Evolutionary conservation across 305 asterid genomes (phyloP), one percentile per base, ranked within the genome.

Genomic region (Plantago coronopus): DNA sequence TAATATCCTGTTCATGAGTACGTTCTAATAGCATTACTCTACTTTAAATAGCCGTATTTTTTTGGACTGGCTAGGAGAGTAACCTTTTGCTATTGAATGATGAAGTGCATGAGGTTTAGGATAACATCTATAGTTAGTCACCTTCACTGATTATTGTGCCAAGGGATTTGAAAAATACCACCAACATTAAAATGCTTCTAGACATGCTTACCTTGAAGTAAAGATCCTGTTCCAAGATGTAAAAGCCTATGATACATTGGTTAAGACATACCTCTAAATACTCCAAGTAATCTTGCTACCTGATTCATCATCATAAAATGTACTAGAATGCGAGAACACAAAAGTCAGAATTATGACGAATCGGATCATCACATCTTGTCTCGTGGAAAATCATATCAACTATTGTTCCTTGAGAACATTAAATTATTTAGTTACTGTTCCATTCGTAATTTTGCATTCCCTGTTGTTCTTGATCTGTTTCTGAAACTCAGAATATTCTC

Each of bases 361-460:
- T 11, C 16, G 34, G 10, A 50, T 20, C 57, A 5, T 19, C 23
- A 49, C 16, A 25, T 15, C 4, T 34, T 22, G 6, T 47, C 19
- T 42, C 8, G 17, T 44, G 27, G 20, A 25, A 55, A 15, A 61
- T 40, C 54, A 31, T 25, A 22, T 61, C 47, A 57, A 23, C 25
- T 17, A 47, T 37, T 64, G 61, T 61, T 19, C 57, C 58, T 53
- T 65, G 59, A 50, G 63, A 57, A 50, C 50, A 54, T 38, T 48
- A 50, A 45, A 22, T n/a, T 49, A 20, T 65, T 19, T 21, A 20
- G 17, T 50, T 29, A 3, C 7, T 50, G 42, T 34, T 66, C 54
- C 40, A 15, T 14, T 31, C 22, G 31, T 16, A 47, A 44, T 40
- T 8, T 54, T 67, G 34, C 19, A 43, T 53, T 40, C 59, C 17